phyloP scores from a whole-genome alignment of 1,284 basidiomycete species.

The Termitomyces sp. region DNA sequence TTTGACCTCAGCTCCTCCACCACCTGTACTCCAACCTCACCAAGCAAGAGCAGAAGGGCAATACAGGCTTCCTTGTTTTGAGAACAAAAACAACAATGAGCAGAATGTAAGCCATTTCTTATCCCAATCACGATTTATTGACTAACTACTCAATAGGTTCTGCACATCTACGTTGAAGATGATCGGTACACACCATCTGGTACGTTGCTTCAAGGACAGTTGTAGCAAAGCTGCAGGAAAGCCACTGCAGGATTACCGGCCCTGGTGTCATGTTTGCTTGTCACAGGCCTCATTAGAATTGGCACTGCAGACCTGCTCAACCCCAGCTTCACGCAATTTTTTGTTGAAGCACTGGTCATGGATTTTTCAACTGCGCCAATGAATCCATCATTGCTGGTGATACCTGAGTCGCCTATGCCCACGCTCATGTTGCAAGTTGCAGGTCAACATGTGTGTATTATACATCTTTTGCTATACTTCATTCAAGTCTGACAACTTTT shows the following conservation, averaged over 20 bases:
- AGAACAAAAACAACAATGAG: no score
- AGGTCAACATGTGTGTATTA: neutral
- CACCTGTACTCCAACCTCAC: no score
- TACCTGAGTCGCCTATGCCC: neutral
- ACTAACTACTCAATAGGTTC: no score
- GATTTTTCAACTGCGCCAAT: neutral
- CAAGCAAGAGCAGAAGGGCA: no score
- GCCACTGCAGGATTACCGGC: neutral
- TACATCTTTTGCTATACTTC: neutral
- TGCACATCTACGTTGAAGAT: no score
- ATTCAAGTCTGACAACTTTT: no score
- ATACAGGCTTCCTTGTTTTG: no score
- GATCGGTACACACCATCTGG: no score
- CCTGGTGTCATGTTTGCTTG: no score
- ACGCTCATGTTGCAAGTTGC: neutral
- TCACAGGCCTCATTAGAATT: neutral
- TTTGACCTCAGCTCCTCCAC: no score
- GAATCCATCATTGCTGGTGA: neutral
- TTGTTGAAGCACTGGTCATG: neutral
- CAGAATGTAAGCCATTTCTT: no score
- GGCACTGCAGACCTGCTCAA: neutral
- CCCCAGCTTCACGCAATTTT: neutral
- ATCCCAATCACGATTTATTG: no score
- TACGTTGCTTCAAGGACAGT: neutral
- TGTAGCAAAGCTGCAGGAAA: neutral